Evolutionary conservation across 768 basidiomycete species (phyloP).

Genomic region (Fomitopsis serialis): DNA sequence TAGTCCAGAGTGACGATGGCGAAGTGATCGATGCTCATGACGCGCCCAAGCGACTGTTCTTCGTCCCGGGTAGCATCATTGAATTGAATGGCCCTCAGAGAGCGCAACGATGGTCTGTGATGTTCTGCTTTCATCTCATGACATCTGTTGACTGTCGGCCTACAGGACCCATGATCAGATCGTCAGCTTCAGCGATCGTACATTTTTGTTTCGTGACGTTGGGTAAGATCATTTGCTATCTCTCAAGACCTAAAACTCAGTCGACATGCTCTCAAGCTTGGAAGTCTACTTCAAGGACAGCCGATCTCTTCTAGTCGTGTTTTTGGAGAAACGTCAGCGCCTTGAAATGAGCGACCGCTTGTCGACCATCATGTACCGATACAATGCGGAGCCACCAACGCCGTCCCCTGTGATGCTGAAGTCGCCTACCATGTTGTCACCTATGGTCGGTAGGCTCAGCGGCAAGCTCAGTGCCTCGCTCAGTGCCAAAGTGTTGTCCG

Average conservation of each 20-base stretch:
- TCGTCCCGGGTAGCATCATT: slow-evolving; percentile 79
- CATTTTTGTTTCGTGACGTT: slow-evolving; percentile 87
- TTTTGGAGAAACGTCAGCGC: slow-evolving; percentile 63
- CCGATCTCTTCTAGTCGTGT: slow-evolving; percentile 79
- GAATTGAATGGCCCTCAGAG: slow-evolving; percentile 76
- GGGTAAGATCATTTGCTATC: slow-evolving; percentile 49
- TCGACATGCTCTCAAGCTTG: slow-evolving; percentile 39
- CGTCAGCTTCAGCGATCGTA: slow-evolving; percentile 70
- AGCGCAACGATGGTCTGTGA: slow-evolving; percentile 76
- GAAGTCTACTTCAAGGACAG: slow-evolving; percentile 95
- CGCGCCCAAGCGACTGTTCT: slow-evolving; percentile 75
- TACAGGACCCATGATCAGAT: slow-evolving; percentile 76
- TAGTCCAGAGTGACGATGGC: slow-evolving; percentile 81
- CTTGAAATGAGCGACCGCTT: slow-evolving; percentile 54
- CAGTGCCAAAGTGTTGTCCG: slow-evolving; percentile 43
- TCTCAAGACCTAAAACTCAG: not conserved
- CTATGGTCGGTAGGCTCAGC: slow-evolving; percentile 44
- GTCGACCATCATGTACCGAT: slow-evolving; percentile 36
- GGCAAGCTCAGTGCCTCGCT: slow-evolving; percentile 15
- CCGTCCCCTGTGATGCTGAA: slow-evolving; percentile 42
- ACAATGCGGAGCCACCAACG: slow-evolving; percentile 25
- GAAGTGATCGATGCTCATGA: slow-evolving; percentile 87
- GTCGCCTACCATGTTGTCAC: slow-evolving; percentile 50
- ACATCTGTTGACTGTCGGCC: not conserved
- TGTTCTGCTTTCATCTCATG: not conserved